phyloP scores from a whole-genome alignment of 805 yeast genomes.

The Metschnikowia matae region DNA sequence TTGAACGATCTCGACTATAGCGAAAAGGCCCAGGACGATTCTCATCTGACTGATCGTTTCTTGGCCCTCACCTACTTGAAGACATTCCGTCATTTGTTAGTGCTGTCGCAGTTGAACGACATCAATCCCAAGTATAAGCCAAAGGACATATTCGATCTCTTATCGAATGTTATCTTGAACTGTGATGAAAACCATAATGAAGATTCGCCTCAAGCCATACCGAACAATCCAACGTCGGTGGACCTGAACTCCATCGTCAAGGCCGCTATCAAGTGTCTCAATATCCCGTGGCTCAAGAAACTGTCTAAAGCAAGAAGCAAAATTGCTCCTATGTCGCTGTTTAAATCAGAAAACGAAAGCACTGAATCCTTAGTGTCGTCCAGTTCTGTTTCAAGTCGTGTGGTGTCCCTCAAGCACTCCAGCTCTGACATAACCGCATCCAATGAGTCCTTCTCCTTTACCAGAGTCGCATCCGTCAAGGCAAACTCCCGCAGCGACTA shows the following conservation, averaged over 20 bases:
- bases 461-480: slow-evolving; percentile 29
- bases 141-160: slow-evolving; percentile 47
- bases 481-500: slow-evolving; percentile 33
- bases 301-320: background rate
- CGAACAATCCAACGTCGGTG: background rate
- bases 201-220: background rate
- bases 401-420: slow-evolving; percentile 6
- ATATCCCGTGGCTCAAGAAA: slow-evolving; percentile 32
- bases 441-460: slow-evolving; percentile 14
- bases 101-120: slow-evolving; percentile 55
- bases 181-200: slow-evolving; percentile 11
- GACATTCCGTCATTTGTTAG: slow-evolving; percentile 67
- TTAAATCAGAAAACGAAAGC: background rate
- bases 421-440: slow-evolving; percentile 15
- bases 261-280: slow-evolving; percentile 32
- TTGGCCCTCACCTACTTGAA: slow-evolving; percentile 52
- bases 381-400: background rate
- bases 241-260: slow-evolving; percentile 20
- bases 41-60: slow-evolving; percentile 51
- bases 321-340: background rate
- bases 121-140: slow-evolving; percentile 53
- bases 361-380: background rate
- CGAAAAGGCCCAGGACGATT: background rate
- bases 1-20: slow-evolving; percentile 60
- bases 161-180: slow-evolving; percentile 43